Evolutionary conservation across 2,329 filamentous ascomycete species (phyloP).

Genomic region (Ceratocystis diversiconidia): DNA sequence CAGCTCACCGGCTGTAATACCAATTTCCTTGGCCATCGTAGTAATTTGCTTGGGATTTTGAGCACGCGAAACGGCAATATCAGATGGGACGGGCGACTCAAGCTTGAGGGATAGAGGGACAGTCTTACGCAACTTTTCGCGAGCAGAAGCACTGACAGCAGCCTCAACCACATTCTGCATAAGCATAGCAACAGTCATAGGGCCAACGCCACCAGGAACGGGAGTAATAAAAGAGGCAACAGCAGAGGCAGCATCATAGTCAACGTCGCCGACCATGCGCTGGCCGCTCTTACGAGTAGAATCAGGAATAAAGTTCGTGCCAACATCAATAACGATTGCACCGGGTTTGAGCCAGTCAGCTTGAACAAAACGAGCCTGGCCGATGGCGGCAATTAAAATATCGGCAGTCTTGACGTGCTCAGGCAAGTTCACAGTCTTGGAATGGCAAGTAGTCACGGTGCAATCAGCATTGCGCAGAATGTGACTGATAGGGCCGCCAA

Average conservation of each 20-base stretch:
- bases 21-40: slow-evolving; percentile 68
- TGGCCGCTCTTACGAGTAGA: slow-evolving; percentile 81
- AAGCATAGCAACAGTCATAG: slow-evolving; percentile 98
- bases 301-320: slow-evolving; percentile 90
- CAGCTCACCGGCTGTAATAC: slow-evolving; percentile 75
- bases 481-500: slow-evolving; percentile 92
- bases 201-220: slow-evolving; percentile 89
- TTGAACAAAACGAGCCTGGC: slow-evolving; percentile 73
- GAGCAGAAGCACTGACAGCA: slow-evolving; percentile 66
- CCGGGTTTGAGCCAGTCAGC: slow-evolving; percentile 92
- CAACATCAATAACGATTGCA: slow-evolving; percentile 92
- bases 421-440: slow-evolving; percentile 61
- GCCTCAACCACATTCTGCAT: slow-evolving; percentile 89
- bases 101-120: slow-evolving; percentile 73
- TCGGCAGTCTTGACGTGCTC: slow-evolving; percentile 71
- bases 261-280: slow-evolving; percentile 86
- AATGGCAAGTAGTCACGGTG: slow-evolving; percentile 93
- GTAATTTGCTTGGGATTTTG: slow-evolving; percentile 90
- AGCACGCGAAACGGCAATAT: slow-evolving; percentile 79
- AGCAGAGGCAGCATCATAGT: slow-evolving; percentile 69
- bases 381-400: slow-evolving; percentile 83
- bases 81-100: slow-evolving; percentile 72
- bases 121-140: slow-evolving; percentile 66
- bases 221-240: slow-evolving; percentile 90
- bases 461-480: slow-evolving; percentile 90